These are phyloP conservation scores for Candida endomychidarum DNA, from an alignment of 805 yeast species.

Conservation along the genomic window DNA sequence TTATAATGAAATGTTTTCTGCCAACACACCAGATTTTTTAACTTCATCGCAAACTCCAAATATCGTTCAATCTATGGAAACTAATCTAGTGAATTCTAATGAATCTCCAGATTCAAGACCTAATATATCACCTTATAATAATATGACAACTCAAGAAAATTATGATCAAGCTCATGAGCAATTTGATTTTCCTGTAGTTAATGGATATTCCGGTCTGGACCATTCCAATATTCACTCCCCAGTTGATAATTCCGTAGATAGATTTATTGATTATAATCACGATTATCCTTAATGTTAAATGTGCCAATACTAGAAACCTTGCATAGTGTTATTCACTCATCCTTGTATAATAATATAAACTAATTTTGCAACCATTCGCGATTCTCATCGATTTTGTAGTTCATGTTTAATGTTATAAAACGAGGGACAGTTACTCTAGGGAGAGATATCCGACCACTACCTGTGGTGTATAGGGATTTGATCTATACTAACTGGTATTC, in stretches of 20 bases:
- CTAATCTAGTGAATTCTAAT: slow-evolving; percentile 2
- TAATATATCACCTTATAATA: slow-evolving; percentile 8
- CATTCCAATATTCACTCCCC: slow-evolving; percentile 17
- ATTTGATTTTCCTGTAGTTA: slow-evolving; percentile 17
- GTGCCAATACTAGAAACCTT: slow-evolving; percentile 22
- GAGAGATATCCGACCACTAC: no score
- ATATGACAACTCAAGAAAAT: slow-evolving; percentile 8
- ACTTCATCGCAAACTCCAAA: slow-evolving; percentile 19
- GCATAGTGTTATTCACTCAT: slow-evolving; percentile 4
- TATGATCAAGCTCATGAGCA: slow-evolving; percentile 12
- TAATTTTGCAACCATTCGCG: slow-evolving; percentile 3
- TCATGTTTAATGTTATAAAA: no score
- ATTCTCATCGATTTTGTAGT: slow-evolving; percentile 6
- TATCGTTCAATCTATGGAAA: slow-evolving; percentile 11
- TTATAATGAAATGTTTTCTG: slow-evolving; percentile 21
- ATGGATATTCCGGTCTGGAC: slow-evolving; percentile 17
- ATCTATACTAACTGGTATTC: no score
- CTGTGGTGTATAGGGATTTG: no score
- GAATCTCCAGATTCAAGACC: slow-evolving; percentile 10
- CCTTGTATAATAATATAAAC: slow-evolving; percentile 1
- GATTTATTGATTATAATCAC: slow-evolving; percentile 25
- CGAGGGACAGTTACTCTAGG: no score
- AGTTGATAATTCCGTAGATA: slow-evolving; percentile 16
- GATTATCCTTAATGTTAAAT: slow-evolving; percentile 7
- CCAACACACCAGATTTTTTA: slow-evolving; percentile 25